Percentiles rank a stretch among this genome's conserved stretches.
phyloP scores from a whole-genome alignment of 805 yeast species.

The Millerozyma acaciae region DNA sequence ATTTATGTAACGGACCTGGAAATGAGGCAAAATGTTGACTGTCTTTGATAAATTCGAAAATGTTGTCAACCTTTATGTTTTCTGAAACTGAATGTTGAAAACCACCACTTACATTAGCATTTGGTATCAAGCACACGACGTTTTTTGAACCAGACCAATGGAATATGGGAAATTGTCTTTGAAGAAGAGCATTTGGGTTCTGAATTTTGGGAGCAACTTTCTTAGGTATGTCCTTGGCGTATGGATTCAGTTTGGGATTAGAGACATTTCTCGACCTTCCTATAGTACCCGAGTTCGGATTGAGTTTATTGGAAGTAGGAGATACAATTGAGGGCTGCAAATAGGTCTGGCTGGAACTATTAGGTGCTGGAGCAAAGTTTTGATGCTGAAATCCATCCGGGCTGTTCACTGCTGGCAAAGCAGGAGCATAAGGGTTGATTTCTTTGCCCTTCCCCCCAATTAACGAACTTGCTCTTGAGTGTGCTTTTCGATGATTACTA shows the following conservation, averaged over 20 bases:
- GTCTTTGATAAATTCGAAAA: conserved; percentile 17
- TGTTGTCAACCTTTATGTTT: conserved; percentile 32
- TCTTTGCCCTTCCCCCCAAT: conserved; percentile 39
- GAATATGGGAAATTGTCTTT: conserved; percentile 73
- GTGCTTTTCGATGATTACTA: conserved; percentile 25
- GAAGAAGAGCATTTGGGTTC: conserved; percentile 52
- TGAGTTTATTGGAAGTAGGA: background rate
- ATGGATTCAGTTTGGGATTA: conserved; percentile 14
- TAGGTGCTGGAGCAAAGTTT: conserved; percentile 1
- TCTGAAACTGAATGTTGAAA: conserved; percentile 24
- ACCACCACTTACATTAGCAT: conserved; percentile 21
- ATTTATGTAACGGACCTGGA: conserved; percentile 64
- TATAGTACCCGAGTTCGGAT: conserved; percentile 3
- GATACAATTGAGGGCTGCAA: background rate
- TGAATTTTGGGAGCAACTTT: conserved; percentile 24
- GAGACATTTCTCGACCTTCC: conserved; percentile 26
- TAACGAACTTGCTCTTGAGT: conserved; percentile 38
- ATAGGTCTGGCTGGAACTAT: background rate
- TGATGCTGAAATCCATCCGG: conserved; percentile 2
- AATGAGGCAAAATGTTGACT: conserved; percentile 33
- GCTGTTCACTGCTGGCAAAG: conserved; percentile 11
- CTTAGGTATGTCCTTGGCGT: conserved; percentile 10
- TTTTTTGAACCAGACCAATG: conserved; percentile 47
- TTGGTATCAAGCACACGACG: conserved; percentile 27
- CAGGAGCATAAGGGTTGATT: conserved; percentile 41